A percentile compares a stretch with the other conserved stretches of the same genome.
These are phyloP conservation scores for Neonectria faginata DNA, from an alignment of 2,329 filamentous ascomycete genomes.

Conservation along the genomic window DNA sequence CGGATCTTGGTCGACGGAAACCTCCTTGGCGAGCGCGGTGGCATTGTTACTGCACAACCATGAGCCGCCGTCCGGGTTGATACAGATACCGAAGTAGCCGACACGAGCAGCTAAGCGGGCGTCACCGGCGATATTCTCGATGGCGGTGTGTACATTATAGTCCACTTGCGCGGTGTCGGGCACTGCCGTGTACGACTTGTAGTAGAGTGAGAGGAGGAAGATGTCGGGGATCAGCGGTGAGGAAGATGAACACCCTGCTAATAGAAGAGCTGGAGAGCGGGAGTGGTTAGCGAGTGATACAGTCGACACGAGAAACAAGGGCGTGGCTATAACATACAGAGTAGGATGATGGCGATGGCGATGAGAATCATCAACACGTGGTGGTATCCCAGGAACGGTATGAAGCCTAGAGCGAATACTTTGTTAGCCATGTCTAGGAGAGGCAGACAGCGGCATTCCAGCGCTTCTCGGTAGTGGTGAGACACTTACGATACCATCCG, in stretches of 20 bases:
- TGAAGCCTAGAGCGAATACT: conserved; percentile 61
- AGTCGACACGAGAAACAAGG: background rate
- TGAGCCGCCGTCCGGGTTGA: conserved; percentile 88
- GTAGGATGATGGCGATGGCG: conserved; percentile 89
- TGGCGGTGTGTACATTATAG: conserved; percentile 85
- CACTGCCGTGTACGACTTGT: conserved; percentile 83
- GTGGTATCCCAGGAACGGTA: conserved; percentile 78
- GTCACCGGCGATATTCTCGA: conserved; percentile 88
- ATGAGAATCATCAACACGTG: conserved; percentile 98
- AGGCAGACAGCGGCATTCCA: conserved; percentile 35
- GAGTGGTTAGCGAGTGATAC: conserved; percentile 20
- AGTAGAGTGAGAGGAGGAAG: conserved; percentile 98
- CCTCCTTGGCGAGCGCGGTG: conserved; percentile 88
- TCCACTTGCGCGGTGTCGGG: conserved; percentile 91
- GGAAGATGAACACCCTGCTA: conserved; percentile 96
- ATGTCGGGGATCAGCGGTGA: conserved; percentile 95
- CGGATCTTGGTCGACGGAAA: conserved; percentile 92
- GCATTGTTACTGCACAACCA: conserved; percentile 99
- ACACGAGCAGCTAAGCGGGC: conserved; percentile 91
- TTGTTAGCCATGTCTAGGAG: conserved; percentile 36
- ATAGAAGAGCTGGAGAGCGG: conserved; percentile 75
- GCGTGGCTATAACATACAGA: conserved; percentile 76
- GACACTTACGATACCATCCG: conserved; percentile 62
- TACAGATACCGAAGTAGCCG: conserved; percentile 97
- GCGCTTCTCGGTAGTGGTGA: conserved; percentile 1